Evolutionary conservation across 2,329 filamentous ascomycete genomes (phyloP), one percentile per base, ranked within the genome.

Genomic region (Neonectria sp.): DNA sequence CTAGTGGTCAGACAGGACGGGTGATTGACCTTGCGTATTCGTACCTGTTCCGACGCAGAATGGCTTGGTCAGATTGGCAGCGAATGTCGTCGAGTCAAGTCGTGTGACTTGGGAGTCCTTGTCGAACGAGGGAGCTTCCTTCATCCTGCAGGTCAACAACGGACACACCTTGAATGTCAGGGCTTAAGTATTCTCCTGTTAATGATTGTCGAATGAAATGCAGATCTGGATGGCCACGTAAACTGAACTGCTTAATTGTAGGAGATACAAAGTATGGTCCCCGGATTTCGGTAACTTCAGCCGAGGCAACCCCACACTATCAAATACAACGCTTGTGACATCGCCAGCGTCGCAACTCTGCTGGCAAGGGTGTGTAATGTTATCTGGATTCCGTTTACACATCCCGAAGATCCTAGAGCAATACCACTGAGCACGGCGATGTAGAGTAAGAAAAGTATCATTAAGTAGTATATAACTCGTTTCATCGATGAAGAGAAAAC

Each of bases 21-120:
- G 24, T 21, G 24, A 29, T 6, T 11, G n/a, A 24, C 11, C 12
- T 3, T 3, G 31, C 25, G 13, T 51, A 27, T 52, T 25, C 7
- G 31, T 61, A 69, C 67, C 69, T 63, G 59, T 72, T 51, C 67
- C 68, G 3, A 73, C 61, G n/a, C 68, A 67, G 17, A 71, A 71
- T 9, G 65, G 15, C 49, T 71, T 51, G 6, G 64, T 46, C 17
- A 71, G 68, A 13, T 60, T 65, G 31, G 63, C 68, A 4, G 69
- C 53, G 11, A 73, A 72, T 7, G 60, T 65, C 21, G 27, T 45
- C 11, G 24, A 43, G 29, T 69, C 60, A 27, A 69, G 37, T 17
- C 29, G 55, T 2, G 56, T 64, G 27, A 71, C 45, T 33, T 31
- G 48, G 0, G 68, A 73, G 33, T 69, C 58, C 2, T 25, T 46